Evolutionary conservation across 1,139 yeast genomes (phyloP), one percentile per base, ranked within the genome.

Genomic region (Kluyveromyces marxianus): DNA sequence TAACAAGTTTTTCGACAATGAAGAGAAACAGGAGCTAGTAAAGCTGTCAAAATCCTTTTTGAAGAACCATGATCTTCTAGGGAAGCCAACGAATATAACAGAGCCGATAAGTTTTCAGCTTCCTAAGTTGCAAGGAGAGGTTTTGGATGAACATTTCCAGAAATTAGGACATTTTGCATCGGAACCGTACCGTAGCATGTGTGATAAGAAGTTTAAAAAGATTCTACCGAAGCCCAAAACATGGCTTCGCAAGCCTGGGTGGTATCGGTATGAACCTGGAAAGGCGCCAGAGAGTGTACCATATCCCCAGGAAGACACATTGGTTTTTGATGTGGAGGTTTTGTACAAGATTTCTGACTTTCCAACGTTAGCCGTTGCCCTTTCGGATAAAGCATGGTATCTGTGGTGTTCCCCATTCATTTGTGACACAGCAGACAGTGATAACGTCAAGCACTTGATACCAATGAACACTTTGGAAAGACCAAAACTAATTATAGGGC

Each of bases 351-450:
- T 77, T 1, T 78, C 94, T 0, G 77, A 76, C 6, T 89, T 79
- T 61, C 81, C 97, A 0, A 80, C 86, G 0, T 62, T 94, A 65
- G 96, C 96, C 1, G 79, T 88, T 0, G 95, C 97, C 6, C 83
- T 76, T 1, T 79, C 96, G 0, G 62, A 73, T 0, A 69, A 74
- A 24, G 96, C 97, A 0, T 89, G 97, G 96, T 94, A 90, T 61
- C 82, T 83, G 0, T 94, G 99, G 99, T 81, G 88, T 1, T 88
- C 96, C 0, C 98, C 98, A 0, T 79, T 76, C 62, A 65, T 92
- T 21, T 71, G 81, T 2, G 34, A 34, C 6, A 33, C 5, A 21
- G 27, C 25, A 3, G 77, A 75, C 1, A 81, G 76, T 52, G 58
- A 63, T 26, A 53, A 62, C 4, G 72, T 81, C 39, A 74, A 69